A percentile compares a stretch with the other conserved stretches of the same genome.
Evolutionary conservation across 345 rosid genomes (phyloP).

Genomic region (Toxicodendron radicans): DNA sequence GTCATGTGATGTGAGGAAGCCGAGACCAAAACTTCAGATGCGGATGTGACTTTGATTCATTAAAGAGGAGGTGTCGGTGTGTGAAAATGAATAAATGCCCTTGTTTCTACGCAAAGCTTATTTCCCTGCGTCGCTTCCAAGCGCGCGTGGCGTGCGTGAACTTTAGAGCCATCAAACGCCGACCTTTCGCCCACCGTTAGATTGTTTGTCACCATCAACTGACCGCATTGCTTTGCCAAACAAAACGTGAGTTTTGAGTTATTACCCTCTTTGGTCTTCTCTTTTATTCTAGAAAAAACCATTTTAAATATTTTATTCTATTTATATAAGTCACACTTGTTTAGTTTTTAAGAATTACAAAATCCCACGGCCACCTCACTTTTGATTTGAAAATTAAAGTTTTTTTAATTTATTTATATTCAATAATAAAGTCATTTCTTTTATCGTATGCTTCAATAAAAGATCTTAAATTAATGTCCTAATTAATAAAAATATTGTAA

Average conservation of each 20-base stretch:
- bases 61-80: constrained; percentile 31
- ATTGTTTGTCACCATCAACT: constrained; percentile 41
- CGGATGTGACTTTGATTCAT: too few species aligned
- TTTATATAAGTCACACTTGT: too few species aligned
- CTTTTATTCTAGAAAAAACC: too few species aligned
- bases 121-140: background rate
- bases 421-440: too few species aligned
- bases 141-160: constrained; percentile 14
- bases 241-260: constrained; percentile 5
- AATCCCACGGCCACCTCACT: background rate
- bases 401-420: too few species aligned
- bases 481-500: too few species aligned
- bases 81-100: background rate
- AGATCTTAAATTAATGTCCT: too few species aligned
- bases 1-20: constrained; percentile 8
- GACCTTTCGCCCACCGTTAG: constrained; percentile 47
- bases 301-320: too few species aligned
- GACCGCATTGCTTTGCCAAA: constrained; percentile 6
- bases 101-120: constrained; percentile 34
- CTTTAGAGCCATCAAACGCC: background rate
- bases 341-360: too few species aligned
- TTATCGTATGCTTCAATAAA: too few species aligned
- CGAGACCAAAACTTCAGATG: background rate
- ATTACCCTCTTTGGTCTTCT: too few species aligned
- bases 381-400: background rate